Percentiles rank a stretch among this genome's conserved stretches.
These are phyloP conservation scores for Rhizoctonia solani DNA, from an alignment of 1,284 basidiomycete genomes.

Conservation along the genomic window DNA sequence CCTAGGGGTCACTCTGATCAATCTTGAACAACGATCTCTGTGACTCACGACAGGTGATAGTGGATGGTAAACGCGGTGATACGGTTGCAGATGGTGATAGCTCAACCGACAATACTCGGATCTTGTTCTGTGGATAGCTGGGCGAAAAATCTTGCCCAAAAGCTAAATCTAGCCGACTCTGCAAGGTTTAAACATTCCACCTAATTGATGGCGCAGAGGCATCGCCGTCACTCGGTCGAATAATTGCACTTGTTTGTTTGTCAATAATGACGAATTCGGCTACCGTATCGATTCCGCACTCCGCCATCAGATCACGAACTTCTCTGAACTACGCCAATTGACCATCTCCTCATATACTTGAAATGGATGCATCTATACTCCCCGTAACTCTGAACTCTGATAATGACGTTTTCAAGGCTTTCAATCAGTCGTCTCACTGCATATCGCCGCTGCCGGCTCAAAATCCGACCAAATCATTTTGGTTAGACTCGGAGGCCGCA, in stretches of 20 bases:
- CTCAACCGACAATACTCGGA: too few relatives aligned
- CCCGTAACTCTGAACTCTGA: conserved; percentile 20
- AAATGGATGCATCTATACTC: neutral
- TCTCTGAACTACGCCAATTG: neutral
- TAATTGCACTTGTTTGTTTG: neutral
- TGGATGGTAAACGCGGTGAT: too few relatives aligned
- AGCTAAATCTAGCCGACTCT: neutral
- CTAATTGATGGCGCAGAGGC: neutral
- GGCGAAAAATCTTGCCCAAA: neutral
- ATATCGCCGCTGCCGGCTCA: conserved; percentile 53
- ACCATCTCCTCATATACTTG: neutral
- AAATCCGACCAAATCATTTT: conserved; percentile 70
- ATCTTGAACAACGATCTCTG: neutral
- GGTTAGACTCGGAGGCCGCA: conserved; percentile 58
- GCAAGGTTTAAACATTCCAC: neutral
- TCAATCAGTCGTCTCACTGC: neutral
- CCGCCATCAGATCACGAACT: neutral
- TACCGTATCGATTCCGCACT: neutral
- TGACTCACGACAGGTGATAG: too few relatives aligned
- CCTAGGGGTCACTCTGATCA: neutral
- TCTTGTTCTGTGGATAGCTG: neutral
- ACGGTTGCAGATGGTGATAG: neutral
- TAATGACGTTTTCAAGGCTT: conserved; percentile 4
- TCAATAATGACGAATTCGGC: neutral
- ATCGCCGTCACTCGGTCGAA: neutral